Evolutionary conservation across 148 eudicot genomes (phyloP), one percentile per base, ranked within the genome.

Genomic region (Beta vulgaris): DNA sequence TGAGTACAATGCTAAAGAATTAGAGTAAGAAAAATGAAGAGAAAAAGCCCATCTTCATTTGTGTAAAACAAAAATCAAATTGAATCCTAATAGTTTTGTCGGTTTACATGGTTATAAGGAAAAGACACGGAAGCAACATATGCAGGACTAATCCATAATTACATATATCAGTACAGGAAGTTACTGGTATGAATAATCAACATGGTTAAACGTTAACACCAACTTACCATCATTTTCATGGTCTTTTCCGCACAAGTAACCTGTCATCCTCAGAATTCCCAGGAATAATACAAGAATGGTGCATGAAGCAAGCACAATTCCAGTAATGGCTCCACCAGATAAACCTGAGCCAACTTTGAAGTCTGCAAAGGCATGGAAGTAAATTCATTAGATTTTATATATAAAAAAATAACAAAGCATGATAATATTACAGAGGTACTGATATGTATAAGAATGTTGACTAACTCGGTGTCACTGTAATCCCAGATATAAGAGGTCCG

Each of bases 401-500:
- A 25, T 32, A 49, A 14, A 44, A 34, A 44, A 74, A 43, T n/a
- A 58, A 4, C 34, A 1, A 29, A 37, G 25, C 6, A 55, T 29
- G 29, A 48, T 29, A 60, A 37, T 18, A 28, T 25, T 18, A 36
- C 28, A 10, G 18, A 13, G 58, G 44, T 10, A 1, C 3, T 58
- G 6, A 58, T 48, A 34, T 67, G 68, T 28, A 70, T 67, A 7
- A 48, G 36, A 57, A 51, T 7, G 36, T 73, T 23, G 34, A 85
- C 88, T 86, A 71, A 93, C 98, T 91, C 25, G 97, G 97, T 75
- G 93, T 93, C 58, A 93, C 88, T 11, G 93, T 62, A 72, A 93
- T 93, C 64, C 90, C 98, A 59, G 98, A 93, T 84, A 93, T 84
- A 68, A 91, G 91, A 72, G 98, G 98, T 51, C 98, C 98, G 76